Evolutionary conservation across 2,329 filamentous ascomycete species (phyloP).

Genomic region (Coniochaeta ligniaria): DNA sequence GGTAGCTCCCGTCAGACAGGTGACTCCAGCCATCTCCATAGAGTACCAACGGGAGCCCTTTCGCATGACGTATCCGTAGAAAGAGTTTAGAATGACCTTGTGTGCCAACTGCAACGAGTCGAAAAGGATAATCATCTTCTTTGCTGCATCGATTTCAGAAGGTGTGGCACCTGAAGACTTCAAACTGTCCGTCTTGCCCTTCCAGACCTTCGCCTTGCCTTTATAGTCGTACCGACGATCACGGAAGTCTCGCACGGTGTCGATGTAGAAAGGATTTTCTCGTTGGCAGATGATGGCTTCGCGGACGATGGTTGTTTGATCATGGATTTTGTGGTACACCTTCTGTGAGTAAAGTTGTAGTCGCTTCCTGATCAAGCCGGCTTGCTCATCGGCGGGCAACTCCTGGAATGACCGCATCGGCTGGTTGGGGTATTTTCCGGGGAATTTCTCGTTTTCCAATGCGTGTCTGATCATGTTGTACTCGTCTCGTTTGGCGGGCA

Average conservation of each 20-base stretch:
- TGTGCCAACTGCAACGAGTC: conserved; percentile 95
- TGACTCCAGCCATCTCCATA: conserved; percentile 98
- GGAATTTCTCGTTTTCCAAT: conserved; percentile 87
- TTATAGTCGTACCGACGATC: conserved; percentile 98
- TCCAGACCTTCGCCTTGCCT: conserved; percentile 96
- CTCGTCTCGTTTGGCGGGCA: conserved; percentile 92
- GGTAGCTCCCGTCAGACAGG: conserved; percentile 88
- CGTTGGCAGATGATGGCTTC: conserved; percentile 98
- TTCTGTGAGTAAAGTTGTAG: conserved; percentile 93
- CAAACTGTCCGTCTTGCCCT: conserved; percentile 84
- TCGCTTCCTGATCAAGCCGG: conserved; percentile 72
- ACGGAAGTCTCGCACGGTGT: conserved; percentile 92
- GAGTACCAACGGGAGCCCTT: conserved; percentile 99
- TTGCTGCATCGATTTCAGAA: conserved; percentile 80
- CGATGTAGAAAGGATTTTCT: conserved; percentile 96
- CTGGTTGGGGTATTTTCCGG: conserved; percentile 65
- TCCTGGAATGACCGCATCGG: conserved; percentile 74
- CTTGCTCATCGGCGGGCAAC: conserved; percentile 74
- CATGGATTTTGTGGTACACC: conserved; percentile 98
- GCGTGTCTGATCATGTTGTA: conserved; percentile 98
- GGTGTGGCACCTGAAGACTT: conserved; percentile 73
- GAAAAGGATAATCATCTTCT: conserved; percentile 97
- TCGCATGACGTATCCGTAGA: conserved; percentile 99
- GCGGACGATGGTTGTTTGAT: conserved; percentile 82
- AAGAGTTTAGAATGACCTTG: conserved; percentile 98